A percentile compares a stretch with the other conserved stretches of the same genome.
Evolutionary conservation across 2,329 filamentous ascomycete species (phyloP).

Genomic region (Bipolaris gigantea): DNA sequence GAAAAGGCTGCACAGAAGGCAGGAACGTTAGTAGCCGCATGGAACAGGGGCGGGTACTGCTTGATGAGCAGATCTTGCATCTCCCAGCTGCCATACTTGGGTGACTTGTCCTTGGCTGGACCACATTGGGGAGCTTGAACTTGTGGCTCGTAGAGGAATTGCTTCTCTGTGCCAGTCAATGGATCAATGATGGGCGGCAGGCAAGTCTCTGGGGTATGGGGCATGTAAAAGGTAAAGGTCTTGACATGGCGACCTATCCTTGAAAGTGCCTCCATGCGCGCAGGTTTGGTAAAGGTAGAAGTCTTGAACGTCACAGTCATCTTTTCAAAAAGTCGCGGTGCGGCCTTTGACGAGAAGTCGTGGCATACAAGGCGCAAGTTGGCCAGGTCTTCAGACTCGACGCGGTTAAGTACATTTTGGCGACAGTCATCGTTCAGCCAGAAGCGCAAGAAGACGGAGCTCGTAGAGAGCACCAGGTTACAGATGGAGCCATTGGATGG

Average conservation of each 20-base stretch:
- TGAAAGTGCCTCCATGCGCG: conserved; percentile 72
- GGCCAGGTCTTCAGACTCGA: conserved; percentile 48
- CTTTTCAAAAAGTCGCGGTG: conserved; percentile 69
- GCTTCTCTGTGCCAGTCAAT: conserved; percentile 72
- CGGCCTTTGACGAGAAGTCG: conserved; percentile 70
- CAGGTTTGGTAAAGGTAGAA: conserved; percentile 73
- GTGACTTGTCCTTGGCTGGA: conserved; percentile 60
- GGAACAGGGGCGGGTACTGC: conserved; percentile 87
- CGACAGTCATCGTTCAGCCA: conserved; percentile 54
- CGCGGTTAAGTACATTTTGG: conserved; percentile 48
- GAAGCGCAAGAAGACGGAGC: conserved; percentile 53
- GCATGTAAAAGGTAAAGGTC: conserved; percentile 74
- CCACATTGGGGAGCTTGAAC: conserved; percentile 59
- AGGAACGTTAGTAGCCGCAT: conserved; percentile 83
- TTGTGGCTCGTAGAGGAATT: conserved; percentile 80
- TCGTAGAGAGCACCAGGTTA: conserved; percentile 53
- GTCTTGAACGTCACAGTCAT: conserved; percentile 71
- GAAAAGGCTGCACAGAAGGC: conserved; percentile 78
- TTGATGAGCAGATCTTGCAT: conserved; percentile 80
- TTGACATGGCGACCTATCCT: conserved; percentile 79
- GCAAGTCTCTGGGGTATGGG: conserved; percentile 77
- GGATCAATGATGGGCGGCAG: conserved; percentile 83
- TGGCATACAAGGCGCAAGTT: conserved; percentile 67
- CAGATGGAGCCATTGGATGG: conserved; percentile 52
- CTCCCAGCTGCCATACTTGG: conserved; percentile 78